A percentile compares a stretch with the other conserved stretches of the same genome.
Conservation (phyloP, 1,284 basidiomycete genomes). For the Heterobasidion irregulare region DNA sequence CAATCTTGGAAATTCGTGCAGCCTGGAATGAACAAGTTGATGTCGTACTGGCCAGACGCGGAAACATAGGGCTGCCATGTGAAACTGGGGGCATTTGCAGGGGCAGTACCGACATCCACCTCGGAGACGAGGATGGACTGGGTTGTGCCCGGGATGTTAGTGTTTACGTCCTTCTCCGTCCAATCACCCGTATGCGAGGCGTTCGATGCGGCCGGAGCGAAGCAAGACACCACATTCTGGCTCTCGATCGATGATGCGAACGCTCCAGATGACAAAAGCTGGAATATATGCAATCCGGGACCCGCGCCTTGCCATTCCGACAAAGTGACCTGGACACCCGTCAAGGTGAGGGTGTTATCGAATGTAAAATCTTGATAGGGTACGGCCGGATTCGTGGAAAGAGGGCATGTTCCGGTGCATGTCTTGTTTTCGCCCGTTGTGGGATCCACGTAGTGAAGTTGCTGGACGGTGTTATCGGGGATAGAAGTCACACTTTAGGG, state of each 20-base stretch:
- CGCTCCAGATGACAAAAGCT: constrained; percentile 87
- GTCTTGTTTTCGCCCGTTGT: constrained; percentile 63
- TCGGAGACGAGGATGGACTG: constrained; percentile 69
- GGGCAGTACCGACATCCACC: constrained; percentile 56
- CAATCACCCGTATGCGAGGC: constrained; percentile 62
- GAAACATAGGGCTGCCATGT: constrained; percentile 91
- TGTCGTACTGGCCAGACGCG: constrained; percentile 78
- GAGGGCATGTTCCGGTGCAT: constrained; percentile 65
- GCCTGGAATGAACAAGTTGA: constrained; percentile 83
- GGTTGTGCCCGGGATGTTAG: constrained; percentile 72
- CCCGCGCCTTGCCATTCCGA: constrained; percentile 70
- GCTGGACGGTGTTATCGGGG: constrained; percentile 80
- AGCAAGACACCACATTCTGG: constrained; percentile 68
- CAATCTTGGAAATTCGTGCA: constrained; percentile 82
- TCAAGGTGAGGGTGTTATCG: constrained; percentile 50
- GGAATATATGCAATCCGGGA: constrained; percentile 82
- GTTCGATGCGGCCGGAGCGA: constrained; percentile 63
- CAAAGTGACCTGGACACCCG: constrained; percentile 80
- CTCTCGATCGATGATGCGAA: constrained; percentile 64
- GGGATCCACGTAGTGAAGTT: constrained; percentile 74
- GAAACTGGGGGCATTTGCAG: constrained; percentile 60
- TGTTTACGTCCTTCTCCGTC: constrained; percentile 53
- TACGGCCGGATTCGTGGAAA: constrained; percentile 65
- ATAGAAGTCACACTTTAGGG: constrained; percentile 68
- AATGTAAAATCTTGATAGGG: constrained; percentile 90